phyloP scores from a whole-genome alignment of 768 basidiomycete genomes.

The Boletus tylopilopsis region DNA sequence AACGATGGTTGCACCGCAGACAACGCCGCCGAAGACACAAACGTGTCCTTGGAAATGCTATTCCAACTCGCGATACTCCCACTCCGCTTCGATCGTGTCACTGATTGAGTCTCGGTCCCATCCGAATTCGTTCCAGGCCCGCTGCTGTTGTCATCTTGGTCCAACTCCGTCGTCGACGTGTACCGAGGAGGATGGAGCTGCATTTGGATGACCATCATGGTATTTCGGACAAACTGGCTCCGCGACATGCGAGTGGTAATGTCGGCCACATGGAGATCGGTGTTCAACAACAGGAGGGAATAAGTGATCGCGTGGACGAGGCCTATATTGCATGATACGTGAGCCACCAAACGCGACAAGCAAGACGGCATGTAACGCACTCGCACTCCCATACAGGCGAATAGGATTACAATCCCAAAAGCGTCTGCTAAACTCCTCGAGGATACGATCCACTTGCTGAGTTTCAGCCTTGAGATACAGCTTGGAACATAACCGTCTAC shows the following conservation, averaged over 20 bases:
- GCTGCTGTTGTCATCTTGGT: constrained; percentile 64
- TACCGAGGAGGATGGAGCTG: constrained; percentile 59
- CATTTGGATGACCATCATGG: constrained; percentile 79
- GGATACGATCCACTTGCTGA: constrained; percentile 95
- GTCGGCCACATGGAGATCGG: constrained; percentile 95
- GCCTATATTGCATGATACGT: constrained; percentile 40
- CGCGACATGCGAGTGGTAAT: constrained; percentile 87
- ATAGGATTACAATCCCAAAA: constrained; percentile 91
- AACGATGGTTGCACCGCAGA: constrained; percentile 35
- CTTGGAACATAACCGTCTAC: constrained; percentile 83
- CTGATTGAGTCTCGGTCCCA: constrained; percentile 45
- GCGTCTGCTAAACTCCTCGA: constrained; percentile 85
- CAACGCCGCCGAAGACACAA: constrained; percentile 37
- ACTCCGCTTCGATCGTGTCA: constrained; percentile 64
- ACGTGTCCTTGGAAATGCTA: constrained; percentile 63
- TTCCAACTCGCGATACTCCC: constrained; percentile 85
- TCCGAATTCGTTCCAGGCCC: constrained; percentile 54
- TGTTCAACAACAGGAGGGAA: constrained; percentile 91
- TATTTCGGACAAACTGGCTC: constrained; percentile 88
- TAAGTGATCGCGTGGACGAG: constrained; percentile 95
- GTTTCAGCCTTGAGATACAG: constrained; percentile 94
- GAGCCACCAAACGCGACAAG: not conserved
- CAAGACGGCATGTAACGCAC: constrained; percentile 44
- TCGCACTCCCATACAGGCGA: constrained; percentile 77
- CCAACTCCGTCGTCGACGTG: constrained; percentile 59